Percentiles rank a stretch among this genome's conserved stretches.
phyloP scores from a whole-genome alignment of 2,329 filamentous ascomycete species.

The Dichotomopilus funicola region DNA sequence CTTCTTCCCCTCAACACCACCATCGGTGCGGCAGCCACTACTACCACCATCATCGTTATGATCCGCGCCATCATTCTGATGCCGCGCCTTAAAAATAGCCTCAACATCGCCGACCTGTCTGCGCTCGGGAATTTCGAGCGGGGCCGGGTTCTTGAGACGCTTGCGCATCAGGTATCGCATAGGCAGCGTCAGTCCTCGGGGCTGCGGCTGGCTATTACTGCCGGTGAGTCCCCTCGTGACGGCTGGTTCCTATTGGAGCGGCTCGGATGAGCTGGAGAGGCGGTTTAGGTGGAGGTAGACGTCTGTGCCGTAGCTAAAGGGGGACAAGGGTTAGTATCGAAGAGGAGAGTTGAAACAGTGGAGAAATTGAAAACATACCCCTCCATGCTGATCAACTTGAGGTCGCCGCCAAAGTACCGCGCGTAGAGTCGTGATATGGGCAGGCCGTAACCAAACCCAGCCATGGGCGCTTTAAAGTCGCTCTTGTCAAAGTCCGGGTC shows the following conservation, averaged over 20 bases:
- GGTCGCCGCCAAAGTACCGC: conserved; percentile 91
- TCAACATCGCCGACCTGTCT: conserved; percentile 87
- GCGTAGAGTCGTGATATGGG: conserved; percentile 93
- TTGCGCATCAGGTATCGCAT: conserved; percentile 56
- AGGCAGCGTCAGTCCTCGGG: conserved; percentile 59
- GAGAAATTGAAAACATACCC: conserved; percentile 56
- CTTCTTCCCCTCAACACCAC: background rate
- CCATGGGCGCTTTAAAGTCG: conserved; percentile 99
- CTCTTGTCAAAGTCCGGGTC: conserved; percentile 98
- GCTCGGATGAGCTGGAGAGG: conserved; percentile 90
- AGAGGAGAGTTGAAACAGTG: background rate
- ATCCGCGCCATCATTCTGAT: background rate
- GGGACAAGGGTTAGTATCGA: background rate
- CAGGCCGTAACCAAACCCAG: conserved; percentile 94
- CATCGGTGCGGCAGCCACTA: background rate
- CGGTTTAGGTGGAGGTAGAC: conserved; percentile 97
- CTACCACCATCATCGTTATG: background rate
- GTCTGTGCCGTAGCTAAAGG: conserved; percentile 97
- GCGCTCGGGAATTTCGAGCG: conserved; percentile 71
- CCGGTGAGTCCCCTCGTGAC: conserved; percentile 63
- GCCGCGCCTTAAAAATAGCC: conserved; percentile 55
- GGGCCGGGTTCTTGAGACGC: conserved; percentile 50
- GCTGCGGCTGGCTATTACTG: conserved; percentile 26
- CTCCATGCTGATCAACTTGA: conserved; percentile 99
- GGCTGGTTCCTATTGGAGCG: conserved; percentile 89